These are phyloP conservation scores for Coemansia sp. DNA, from an alignment of 192 early-diverging fungal species.

Conservation along the genomic window DNA sequence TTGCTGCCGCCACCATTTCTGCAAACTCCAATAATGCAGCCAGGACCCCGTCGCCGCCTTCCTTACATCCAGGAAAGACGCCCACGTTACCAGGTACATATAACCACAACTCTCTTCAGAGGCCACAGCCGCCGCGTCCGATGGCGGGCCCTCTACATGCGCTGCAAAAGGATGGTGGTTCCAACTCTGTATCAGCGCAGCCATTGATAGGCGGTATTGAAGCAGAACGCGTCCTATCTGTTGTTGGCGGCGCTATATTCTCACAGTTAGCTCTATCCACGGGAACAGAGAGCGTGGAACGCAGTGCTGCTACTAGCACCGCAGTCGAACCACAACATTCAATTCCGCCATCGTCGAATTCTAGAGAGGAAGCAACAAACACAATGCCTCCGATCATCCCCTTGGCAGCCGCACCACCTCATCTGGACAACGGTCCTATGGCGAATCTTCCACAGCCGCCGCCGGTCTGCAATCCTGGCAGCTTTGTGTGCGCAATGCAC, in stretches of 20 bases:
- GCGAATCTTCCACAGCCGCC: neutral
- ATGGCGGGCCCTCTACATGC: neutral
- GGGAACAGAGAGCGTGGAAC: neutral
- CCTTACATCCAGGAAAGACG: neutral
- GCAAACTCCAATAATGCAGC: neutral
- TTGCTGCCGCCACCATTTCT: neutral
- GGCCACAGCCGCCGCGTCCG: neutral
- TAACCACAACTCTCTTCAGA: neutral
- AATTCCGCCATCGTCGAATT: neutral
- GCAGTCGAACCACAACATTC: neutral
- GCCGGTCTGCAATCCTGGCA: conserved; percentile 34
- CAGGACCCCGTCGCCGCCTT: neutral
- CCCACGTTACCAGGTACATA: neutral
- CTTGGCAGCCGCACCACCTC: neutral
- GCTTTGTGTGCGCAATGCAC: conserved; percentile 34
- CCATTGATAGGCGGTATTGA: conserved; percentile 27
- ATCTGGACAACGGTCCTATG: neutral
- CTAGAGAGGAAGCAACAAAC: neutral
- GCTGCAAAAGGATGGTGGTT: neutral
- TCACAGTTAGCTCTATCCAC: conserved; percentile 19
- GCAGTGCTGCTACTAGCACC: neutral
- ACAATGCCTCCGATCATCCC: neutral
- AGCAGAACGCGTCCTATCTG: conserved; percentile 23
- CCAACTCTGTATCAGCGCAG: neutral
- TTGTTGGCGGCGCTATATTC: conserved; percentile 32